A percentile compares a stretch with the other conserved stretches of the same genome.
Conservation (phyloP, 768 basidiomycete genomes). For the Leccinum barrowsii region DNA sequence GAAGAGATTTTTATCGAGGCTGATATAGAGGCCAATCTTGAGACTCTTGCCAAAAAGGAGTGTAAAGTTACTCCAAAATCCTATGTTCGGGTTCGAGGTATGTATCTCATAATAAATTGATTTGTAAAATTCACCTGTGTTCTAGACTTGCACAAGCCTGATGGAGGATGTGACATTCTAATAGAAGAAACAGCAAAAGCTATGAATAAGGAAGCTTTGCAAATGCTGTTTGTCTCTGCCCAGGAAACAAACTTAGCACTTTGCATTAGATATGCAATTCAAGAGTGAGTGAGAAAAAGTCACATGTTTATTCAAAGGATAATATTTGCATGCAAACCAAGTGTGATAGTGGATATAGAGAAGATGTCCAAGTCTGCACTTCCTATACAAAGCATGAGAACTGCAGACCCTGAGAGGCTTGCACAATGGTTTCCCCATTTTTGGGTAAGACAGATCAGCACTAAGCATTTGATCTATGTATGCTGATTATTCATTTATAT, state of each 20-base stretch:
- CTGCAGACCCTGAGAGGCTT: background rate
- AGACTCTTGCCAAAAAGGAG: too few species aligned
- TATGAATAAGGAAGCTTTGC: background rate
- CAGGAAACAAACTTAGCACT: constrained; percentile 4
- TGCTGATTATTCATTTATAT: background rate
- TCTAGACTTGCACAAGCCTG: background rate
- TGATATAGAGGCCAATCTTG: too few species aligned
- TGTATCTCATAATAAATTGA: background rate
- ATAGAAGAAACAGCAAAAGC: background rate
- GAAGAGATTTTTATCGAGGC: too few species aligned
- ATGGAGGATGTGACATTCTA: background rate
- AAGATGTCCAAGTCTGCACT: background rate
- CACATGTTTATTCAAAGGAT: background rate
- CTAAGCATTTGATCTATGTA: too few species aligned
- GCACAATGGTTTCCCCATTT: background rate
- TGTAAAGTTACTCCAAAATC: background rate
- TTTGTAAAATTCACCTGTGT: background rate
- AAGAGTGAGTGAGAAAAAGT: background rate
- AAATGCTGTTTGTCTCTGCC: constrained; percentile 7
- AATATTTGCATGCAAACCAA: background rate
- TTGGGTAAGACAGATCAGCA: background rate
- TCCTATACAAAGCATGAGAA: background rate
- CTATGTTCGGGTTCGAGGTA: background rate
- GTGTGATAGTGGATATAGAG: background rate
- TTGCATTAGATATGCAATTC: constrained; percentile 7